A percentile compares a stretch with the other conserved stretches of the same genome.
Evolutionary conservation across 1,139 yeast genomes (phyloP).

Genomic region (Candida sanyaensis): DNA sequence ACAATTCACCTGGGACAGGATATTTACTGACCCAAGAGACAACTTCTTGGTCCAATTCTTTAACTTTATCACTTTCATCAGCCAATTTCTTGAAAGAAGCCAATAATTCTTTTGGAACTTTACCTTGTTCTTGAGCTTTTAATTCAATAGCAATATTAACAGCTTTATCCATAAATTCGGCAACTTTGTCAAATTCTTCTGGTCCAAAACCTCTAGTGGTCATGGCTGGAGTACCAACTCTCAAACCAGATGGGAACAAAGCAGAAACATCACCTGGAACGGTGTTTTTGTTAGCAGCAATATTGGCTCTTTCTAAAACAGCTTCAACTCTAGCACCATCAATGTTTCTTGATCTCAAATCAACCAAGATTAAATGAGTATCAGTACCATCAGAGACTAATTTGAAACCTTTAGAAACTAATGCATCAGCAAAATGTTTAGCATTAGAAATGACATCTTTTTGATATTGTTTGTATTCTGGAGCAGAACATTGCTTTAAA

Average conservation of each 20-base stretch:
- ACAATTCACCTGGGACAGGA: conserved; percentile 80
- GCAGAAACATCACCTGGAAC: conserved; percentile 97
- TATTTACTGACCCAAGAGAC: conserved; percentile 64
- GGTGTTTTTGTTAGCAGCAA: conserved; percentile 94
- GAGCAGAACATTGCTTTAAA: conserved; percentile 82
- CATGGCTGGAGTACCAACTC: conserved; percentile 99
- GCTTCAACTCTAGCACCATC: conserved; percentile 98
- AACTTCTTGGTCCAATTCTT: conserved; percentile 62
- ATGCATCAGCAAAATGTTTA: conserved; percentile 68
- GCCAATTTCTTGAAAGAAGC: conserved; percentile 67
- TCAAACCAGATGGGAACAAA: conserved; percentile 89
- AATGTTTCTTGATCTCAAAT: conserved; percentile 78
- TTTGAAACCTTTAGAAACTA: conserved; percentile 66
- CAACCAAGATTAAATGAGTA: conserved; percentile 87
- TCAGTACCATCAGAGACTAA: conserved; percentile 94
- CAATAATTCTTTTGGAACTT: conserved; percentile 62
- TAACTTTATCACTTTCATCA: conserved; percentile 56
- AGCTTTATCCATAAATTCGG: conserved; percentile 76
- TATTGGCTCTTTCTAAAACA: conserved; percentile 83
- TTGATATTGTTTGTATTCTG: conserved; percentile 88
- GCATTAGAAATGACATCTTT: conserved; percentile 81
- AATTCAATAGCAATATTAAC: conserved; percentile 64
- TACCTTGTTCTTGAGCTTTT: conserved; percentile 61
- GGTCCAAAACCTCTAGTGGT: conserved; percentile 91
- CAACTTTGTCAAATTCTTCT: conserved; percentile 76